phyloP scores from a whole-genome alignment of 2,329 filamentous ascomycete species.

The Sordariomycetes sp. region DNA sequence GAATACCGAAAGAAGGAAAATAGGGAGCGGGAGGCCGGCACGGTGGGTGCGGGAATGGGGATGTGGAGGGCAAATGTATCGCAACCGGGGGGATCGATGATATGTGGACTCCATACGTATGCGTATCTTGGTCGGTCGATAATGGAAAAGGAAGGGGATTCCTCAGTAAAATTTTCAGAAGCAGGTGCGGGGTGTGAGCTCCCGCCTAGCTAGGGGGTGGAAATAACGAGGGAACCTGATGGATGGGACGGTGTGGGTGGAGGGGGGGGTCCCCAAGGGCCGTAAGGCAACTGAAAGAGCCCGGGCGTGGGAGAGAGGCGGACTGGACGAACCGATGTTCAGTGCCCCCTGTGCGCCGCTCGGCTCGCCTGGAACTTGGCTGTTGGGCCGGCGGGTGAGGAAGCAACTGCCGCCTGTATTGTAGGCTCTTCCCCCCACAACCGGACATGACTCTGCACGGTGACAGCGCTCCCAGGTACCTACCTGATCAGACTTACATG shows the following conservation, averaged over 20 bases:
- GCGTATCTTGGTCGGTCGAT: background rate
- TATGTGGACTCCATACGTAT: background rate
- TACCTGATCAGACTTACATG: too few relatives aligned
- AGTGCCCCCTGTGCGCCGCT: background rate
- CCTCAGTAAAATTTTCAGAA: background rate
- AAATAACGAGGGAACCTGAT: background rate
- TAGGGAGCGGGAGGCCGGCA: background rate
- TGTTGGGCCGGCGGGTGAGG: background rate
- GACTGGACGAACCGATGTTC: too few relatives aligned
- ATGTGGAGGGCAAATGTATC: background rate
- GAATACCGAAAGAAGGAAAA: background rate
- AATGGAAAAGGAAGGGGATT: background rate
- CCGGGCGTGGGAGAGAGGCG: background rate
- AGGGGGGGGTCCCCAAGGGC: background rate
- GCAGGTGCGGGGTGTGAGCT: background rate
- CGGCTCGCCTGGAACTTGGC: background rate
- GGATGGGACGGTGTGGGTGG: slow-evolving; percentile 1
- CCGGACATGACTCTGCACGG: background rate
- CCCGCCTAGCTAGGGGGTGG: background rate
- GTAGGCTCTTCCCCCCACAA: background rate
- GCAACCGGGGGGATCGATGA: background rate
- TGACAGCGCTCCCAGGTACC: too few relatives aligned
- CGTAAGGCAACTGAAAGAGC: background rate
- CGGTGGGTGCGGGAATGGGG: background rate
- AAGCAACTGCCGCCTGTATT: too few relatives aligned